Evolutionary conservation across 23 red algal genomes (phyloP), one percentile per base, ranked within the genome.

Genomic region (Agarophyton chilense): DNA sequence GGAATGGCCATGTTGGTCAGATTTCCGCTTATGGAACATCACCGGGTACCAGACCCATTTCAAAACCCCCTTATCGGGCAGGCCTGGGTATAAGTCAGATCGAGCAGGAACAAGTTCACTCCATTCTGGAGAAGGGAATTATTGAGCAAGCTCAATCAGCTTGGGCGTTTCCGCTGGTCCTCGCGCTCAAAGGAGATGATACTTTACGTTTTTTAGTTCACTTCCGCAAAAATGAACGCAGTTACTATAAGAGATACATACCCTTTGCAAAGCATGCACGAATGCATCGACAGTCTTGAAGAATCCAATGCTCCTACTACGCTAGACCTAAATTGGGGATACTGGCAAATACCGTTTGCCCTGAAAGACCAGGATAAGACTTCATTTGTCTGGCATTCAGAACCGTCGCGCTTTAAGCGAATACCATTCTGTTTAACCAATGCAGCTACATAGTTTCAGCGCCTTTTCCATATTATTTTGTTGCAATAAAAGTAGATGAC

Each of bases 231-330:
- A 18, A 10, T 85, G 39, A 61, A 85, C 55, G 61, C 81, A 19
- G 16, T 64, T 33, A 10, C 81, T 16, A n/a, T 53, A 2, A 10
- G 31, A 42, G 58, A 86, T 73, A 86, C 33, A 13, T 86, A 86
- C 29, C 82, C 33, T 4, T 47, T 73, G 56, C 60, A 8, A 38
- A 10, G 61, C 9, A 85, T 85, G 42, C 7, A 85, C 36, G 81
- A 85, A 32, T 85, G 14, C 54, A 63, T 85, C 53, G 81, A 85
- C 24, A 41, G 18, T 11, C 42, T 85, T 26, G 81, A 56, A 8
- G 81, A 71, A 26, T 62, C 61, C 39, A 44, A 28, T 19, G 63
- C 74, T 19, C 74, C 74, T 12, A 46, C 52, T 4, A 86, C 51
- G 63, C 82, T 72, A 6, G 82, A 73, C 29, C 63, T 34, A 24